These are phyloP conservation scores for Yamadazyma jaroonii DNA, from an alignment of 1,139 yeast species.

Conservation along the genomic window DNA sequence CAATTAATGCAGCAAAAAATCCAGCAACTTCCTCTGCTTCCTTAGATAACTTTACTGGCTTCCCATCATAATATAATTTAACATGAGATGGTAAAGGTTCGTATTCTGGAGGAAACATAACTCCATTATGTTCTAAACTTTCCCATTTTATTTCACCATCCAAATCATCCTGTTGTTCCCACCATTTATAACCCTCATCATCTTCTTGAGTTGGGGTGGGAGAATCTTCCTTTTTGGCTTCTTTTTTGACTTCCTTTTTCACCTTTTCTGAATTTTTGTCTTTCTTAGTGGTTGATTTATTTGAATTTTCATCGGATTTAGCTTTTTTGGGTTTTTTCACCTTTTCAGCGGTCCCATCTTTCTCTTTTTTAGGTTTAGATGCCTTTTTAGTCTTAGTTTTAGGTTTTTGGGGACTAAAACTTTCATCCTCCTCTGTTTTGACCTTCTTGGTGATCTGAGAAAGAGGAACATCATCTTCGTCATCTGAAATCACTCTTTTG, in stretches of 20 bases:
- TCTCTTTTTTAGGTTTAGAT: conserved; percentile 1
- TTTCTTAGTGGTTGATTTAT: background rate
- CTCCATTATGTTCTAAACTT: conserved; percentile 84
- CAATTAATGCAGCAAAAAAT: conserved; percentile 84
- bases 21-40: conserved; percentile 98
- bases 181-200: conserved; percentile 72
- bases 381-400: background rate
- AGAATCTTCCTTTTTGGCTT: conserved; percentile 1
- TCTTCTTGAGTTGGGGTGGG: conserved; percentile 39
- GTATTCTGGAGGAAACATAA: conserved; percentile 88
- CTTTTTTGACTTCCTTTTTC: background rate
- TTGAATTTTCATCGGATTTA: background rate
- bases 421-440: conserved; percentile 1
- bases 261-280: background rate
- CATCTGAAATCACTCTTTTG: conserved; percentile 10
- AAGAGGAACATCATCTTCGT: conserved; percentile 16
- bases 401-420: no score
- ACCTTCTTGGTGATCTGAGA: conserved; percentile 10
- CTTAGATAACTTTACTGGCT: conserved; percentile 67
- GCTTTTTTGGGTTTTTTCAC: conserved; percentile 3
- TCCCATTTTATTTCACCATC: conserved; percentile 86
- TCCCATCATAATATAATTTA: conserved; percentile 71
- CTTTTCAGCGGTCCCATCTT: background rate
- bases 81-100: conserved; percentile 82
- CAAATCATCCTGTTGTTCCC: conserved; percentile 71